These are phyloP conservation scores for Rhizopogon roseolus DNA, from an alignment of 768 basidiomycete genomes.

Conservation along the genomic window DNA sequence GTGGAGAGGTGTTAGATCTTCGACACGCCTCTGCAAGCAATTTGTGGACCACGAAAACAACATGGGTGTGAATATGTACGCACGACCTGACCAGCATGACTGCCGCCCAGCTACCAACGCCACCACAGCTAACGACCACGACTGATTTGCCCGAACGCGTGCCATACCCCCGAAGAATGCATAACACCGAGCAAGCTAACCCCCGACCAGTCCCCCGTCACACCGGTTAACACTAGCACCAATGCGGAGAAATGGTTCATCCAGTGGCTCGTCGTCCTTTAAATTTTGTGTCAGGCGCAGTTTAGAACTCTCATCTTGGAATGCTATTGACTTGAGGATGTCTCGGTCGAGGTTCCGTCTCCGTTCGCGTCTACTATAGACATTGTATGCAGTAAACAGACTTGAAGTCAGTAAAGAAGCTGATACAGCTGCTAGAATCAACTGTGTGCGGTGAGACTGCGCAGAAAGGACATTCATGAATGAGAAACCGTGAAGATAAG, in stretches of 20 bases:
- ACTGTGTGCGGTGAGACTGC: constrained; percentile 58
- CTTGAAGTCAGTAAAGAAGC: constrained; percentile 60
- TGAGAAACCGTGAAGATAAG: not conserved
- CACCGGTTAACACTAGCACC: constrained; percentile 30
- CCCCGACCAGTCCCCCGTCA: constrained; percentile 77
- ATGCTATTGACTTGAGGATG: constrained; percentile 45
- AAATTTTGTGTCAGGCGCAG: not conserved
- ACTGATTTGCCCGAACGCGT: constrained; percentile 72
- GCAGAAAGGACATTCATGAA: constrained; percentile 18
- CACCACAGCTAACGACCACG: constrained; percentile 91
- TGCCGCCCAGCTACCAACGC: constrained; percentile 95
- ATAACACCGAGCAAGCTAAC: constrained; percentile 91
- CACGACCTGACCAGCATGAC: constrained; percentile 91
- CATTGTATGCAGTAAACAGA: constrained; percentile 53
- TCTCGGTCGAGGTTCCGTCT: constrained; percentile 57
- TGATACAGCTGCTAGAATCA: constrained; percentile 58
- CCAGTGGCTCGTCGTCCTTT: not conserved
- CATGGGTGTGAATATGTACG: constrained; percentile 25
- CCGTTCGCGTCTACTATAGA: constrained; percentile 40
- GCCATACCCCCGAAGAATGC: constrained; percentile 89
- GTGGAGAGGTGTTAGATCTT: constrained; percentile 50
- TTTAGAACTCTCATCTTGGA: constrained; percentile 6
- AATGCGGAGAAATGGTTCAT: not conserved
- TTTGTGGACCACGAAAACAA: not conserved
- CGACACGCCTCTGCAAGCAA: constrained; percentile 55